phyloP scores from a whole-genome alignment of 441 rosid genomes.

The Breynia disticha region DNA sequence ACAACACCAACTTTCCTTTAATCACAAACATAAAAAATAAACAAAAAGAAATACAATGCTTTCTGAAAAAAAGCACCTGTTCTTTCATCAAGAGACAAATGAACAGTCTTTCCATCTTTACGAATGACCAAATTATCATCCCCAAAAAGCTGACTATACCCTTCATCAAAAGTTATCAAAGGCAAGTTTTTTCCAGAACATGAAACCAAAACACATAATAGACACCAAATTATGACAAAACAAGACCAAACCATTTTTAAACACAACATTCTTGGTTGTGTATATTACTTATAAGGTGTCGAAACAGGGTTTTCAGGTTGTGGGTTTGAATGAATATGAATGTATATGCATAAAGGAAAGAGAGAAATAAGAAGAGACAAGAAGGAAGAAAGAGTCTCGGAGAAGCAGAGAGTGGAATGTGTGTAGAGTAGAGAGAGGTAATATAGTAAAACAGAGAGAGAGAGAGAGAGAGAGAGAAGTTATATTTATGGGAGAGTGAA shows the following conservation, averaged over 20 bases:
- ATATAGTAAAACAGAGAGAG: neutral
- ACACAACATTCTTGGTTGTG: slow-evolving; percentile 8
- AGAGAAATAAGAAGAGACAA: neutral
- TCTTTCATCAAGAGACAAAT: slow-evolving; percentile 70
- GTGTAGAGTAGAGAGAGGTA: neutral
- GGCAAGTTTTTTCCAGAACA: slow-evolving; percentile 46
- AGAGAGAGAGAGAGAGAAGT: slow-evolving; percentile 3
- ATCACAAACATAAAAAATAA: slow-evolving; percentile 2
- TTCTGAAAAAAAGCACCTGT: slow-evolving; percentile 43
- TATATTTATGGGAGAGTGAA: slow-evolving; percentile 6
- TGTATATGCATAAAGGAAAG: neutral
- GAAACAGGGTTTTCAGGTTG: too few relatives aligned
- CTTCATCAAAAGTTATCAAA: slow-evolving; percentile 69
- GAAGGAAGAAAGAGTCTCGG: neutral
- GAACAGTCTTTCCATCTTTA: slow-evolving; percentile 77
- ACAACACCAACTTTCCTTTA: neutral
- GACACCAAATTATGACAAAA: slow-evolving; percentile 20
- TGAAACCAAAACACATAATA: slow-evolving; percentile 32
- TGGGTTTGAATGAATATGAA: neutral
- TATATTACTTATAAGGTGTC: neutral
- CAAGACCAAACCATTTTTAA: slow-evolving; percentile 12
- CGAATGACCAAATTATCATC: slow-evolving; percentile 65
- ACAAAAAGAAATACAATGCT: neutral
- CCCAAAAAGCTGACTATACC: slow-evolving; percentile 84
- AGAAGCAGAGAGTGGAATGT: neutral